Percentiles rank a stretch among this genome's conserved stretches.
These are phyloP conservation scores for Talaromyces rugulosus DNA, from an alignment of 2,329 filamentous ascomycete species.

Conservation along the genomic window DNA sequence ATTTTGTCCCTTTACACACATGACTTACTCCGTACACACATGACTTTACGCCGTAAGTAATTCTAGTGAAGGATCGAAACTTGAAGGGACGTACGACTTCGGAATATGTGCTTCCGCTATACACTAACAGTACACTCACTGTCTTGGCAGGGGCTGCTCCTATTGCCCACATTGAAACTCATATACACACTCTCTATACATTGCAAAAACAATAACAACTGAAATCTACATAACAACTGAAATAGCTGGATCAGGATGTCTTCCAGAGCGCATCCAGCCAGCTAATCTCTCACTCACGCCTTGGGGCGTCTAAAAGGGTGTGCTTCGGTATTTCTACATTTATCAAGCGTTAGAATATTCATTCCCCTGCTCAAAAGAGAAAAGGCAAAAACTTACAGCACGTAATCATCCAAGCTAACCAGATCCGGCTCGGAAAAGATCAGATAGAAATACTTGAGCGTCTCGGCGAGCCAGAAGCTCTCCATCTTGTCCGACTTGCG, in stretches of 20 bases:
- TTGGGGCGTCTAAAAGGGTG: constrained; percentile 11
- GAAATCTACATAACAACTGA: no score
- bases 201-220: neutral
- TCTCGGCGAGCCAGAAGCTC: constrained; percentile 45
- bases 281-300: neutral
- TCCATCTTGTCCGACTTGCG: constrained; percentile 38
- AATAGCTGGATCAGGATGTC: neutral
- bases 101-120: no score
- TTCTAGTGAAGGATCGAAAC: no score
- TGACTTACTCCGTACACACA: neutral
- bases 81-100: no score
- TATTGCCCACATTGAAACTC: neutral
- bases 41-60: no score
- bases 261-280: neutral
- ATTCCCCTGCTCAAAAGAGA: neutral
- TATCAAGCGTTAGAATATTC: neutral
- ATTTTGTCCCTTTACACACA: no score
- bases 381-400: constrained; percentile 30
- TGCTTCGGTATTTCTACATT: constrained; percentile 13
- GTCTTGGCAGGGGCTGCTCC: neutral
- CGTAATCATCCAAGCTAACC: constrained; percentile 41
- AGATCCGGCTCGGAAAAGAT: constrained; percentile 38
- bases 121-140: neutral
- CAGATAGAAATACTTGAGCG: constrained; percentile 44
- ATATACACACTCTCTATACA: neutral